These are phyloP conservation scores for Aspergillus ellipticus DNA, from an alignment of 495 filamentous ascomycete species.

Conservation along the genomic window DNA sequence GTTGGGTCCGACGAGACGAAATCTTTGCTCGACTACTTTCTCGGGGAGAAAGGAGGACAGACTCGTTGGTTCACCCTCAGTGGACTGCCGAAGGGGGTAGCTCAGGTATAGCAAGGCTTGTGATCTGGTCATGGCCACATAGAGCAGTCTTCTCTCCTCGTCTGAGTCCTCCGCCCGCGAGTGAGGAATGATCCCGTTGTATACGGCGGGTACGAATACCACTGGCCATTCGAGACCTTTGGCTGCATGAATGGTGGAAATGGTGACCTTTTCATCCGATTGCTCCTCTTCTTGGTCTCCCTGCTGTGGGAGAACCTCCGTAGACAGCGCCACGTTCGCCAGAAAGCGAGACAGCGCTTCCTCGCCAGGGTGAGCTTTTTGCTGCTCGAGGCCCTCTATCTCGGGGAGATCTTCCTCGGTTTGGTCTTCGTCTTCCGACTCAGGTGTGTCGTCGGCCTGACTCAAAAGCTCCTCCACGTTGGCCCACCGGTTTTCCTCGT, in stretches of 20 bases:
- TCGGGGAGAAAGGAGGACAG: constrained; percentile 61
- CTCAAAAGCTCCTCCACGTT: constrained; percentile 86
- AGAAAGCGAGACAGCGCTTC: constrained; percentile 77
- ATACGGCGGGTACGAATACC: constrained; percentile 89
- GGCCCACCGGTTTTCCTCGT: constrained; percentile 81
- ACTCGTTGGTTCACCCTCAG: constrained; percentile 55
- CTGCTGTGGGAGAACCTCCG: constrained; percentile 62
- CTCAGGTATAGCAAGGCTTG: constrained; percentile 90
- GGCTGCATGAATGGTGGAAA: constrained; percentile 95
- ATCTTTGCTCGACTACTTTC: constrained; percentile 40
- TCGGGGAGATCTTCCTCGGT: constrained; percentile 69
- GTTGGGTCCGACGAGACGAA: constrained; percentile 56
- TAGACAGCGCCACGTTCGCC: constrained; percentile 82
- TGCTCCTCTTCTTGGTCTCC: constrained; percentile 51
- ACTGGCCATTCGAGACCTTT: constrained; percentile 98
- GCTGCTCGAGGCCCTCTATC: constrained; percentile 72
- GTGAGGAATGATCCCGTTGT: constrained; percentile 91
- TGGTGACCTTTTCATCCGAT: constrained; percentile 66
- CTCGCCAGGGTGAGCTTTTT: constrained; percentile 50
- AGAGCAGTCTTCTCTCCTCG: constrained; percentile 87
- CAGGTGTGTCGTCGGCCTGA: constrained; percentile 63
- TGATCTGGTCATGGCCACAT: constrained; percentile 97
- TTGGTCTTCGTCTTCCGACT: constrained; percentile 29
- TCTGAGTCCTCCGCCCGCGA: constrained; percentile 84
- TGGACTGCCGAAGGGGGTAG: constrained; percentile 64